Conservation (phyloP, 2,329 filamentous ascomycete species). For the Coniochaeta prunicola region DNA sequence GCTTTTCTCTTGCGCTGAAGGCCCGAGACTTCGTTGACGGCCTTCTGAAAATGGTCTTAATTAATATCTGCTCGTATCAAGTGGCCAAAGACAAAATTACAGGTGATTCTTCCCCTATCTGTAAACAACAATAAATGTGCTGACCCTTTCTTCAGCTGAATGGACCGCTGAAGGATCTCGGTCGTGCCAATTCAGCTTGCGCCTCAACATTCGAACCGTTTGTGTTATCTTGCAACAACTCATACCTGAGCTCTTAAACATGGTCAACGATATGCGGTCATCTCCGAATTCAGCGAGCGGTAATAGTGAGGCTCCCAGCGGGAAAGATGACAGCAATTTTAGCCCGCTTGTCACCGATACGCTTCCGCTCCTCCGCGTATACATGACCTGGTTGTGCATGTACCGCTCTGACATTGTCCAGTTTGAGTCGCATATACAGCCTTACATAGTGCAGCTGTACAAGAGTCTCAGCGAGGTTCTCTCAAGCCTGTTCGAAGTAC, state of each 20-base stretch:
- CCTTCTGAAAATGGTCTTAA: slow-evolving; percentile 71
- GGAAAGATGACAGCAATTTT: slow-evolving; percentile 19
- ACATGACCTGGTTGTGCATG: slow-evolving; percentile 45
- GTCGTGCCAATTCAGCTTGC: slow-evolving; percentile 59
- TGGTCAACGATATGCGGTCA: slow-evolving; percentile 27
- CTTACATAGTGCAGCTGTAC: slow-evolving; percentile 38
- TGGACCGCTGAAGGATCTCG: slow-evolving; percentile 36
- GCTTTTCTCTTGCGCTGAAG: slow-evolving; percentile 66
- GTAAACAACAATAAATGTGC: slow-evolving; percentile 6
- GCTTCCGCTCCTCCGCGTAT: slow-evolving; percentile 46
- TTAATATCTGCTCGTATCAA: slow-evolving; percentile 80
- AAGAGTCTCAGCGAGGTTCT: slow-evolving; percentile 37
- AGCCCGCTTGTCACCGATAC: slow-evolving; percentile 31
- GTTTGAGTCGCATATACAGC: slow-evolving; percentile 36
- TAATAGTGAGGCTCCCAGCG: slow-evolving; percentile 23
- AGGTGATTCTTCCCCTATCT: slow-evolving; percentile 27
- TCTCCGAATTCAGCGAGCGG: slow-evolving; percentile 28
- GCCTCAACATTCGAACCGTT: slow-evolving; percentile 73
- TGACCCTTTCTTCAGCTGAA: slow-evolving; percentile 23
- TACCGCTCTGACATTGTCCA: slow-evolving; percentile 36
- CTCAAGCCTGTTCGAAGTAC: slow-evolving; percentile 37
- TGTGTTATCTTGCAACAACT: slow-evolving; percentile 64
- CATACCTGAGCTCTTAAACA: slow-evolving; percentile 58
- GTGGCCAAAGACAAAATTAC: slow-evolving; percentile 56
- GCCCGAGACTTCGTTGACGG: slow-evolving; percentile 52